These are phyloP conservation scores for Aegilops sharonensis DNA, from an alignment of 176 grass and related monocot species.

Conservation along the genomic window DNA sequence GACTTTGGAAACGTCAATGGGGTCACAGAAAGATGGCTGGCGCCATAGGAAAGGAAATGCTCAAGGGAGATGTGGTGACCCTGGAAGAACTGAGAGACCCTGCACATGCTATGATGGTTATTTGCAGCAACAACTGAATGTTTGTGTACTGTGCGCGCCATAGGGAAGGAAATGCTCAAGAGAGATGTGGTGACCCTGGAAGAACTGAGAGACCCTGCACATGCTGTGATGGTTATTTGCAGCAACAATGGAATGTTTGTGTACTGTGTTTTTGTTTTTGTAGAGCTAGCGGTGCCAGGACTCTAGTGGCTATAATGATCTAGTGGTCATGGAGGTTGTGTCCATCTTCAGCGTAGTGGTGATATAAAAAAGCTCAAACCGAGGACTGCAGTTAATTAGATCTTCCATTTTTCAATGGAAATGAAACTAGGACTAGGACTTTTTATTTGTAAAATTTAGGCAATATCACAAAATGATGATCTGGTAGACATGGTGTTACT, in stretches of 20 bases:
- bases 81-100: neutral
- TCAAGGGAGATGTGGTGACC: neutral
- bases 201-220: neutral
- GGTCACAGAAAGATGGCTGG: neutral
- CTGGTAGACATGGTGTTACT: neutral
- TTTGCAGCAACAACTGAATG: neutral
- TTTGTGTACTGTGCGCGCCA: neutral
- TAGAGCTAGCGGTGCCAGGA: neutral
- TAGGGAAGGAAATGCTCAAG: neutral
- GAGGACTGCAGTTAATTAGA: neutral
- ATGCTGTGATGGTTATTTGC: neutral
- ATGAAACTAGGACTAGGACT: neutral
- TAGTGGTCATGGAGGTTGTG: neutral
- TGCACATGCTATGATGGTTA: neutral
- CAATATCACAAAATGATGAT: neutral
- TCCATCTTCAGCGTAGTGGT: neutral
- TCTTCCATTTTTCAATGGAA: neutral
- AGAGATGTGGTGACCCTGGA: neutral
- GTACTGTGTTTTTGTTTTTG: neutral
- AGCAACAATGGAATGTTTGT: neutral
- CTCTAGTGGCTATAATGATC: conserved; percentile 5
- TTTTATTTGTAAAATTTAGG: neutral
- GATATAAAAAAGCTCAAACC: neutral
- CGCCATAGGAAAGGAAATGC: neutral
- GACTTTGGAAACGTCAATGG: neutral